phyloP scores from a whole-genome alignment of 768 basidiomycete genomes.

The Tricholoma furcatifolium region DNA sequence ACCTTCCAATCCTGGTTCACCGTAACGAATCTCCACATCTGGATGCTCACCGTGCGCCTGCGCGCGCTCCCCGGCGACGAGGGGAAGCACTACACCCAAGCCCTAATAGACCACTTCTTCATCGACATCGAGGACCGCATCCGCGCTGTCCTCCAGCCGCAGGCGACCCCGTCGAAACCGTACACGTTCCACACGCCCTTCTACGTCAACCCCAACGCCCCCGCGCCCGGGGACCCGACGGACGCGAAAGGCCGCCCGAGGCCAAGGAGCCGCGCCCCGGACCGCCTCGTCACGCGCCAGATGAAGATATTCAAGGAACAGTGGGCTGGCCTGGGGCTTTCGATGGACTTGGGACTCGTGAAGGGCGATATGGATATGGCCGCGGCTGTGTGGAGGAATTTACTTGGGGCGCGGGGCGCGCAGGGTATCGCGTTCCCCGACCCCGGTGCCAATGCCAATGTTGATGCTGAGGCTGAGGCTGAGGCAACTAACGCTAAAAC shows the following conservation, averaged over 20 bases:
- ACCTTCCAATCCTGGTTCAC: slow-evolving; percentile 99
- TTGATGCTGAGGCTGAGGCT: no score
- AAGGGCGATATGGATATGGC: slow-evolving; percentile 82
- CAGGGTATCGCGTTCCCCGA: slow-evolving; percentile 56
- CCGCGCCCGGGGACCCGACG: slow-evolving; percentile 9
- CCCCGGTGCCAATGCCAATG: no score
- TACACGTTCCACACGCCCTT: slow-evolving; percentile 47
- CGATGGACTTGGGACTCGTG: slow-evolving; percentile 76
- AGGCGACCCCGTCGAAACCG: slow-evolving; percentile 33
- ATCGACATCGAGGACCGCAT: slow-evolving; percentile 90
- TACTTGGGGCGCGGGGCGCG: slow-evolving; percentile 84
- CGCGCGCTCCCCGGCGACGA: slow-evolving; percentile 83
- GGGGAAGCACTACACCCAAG: slow-evolving; percentile 72
- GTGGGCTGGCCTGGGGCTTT: slow-evolving; percentile 79
- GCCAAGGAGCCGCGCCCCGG: slow-evolving; percentile 53
- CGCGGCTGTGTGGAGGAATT: slow-evolving; percentile 86
- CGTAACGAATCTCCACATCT: slow-evolving; percentile 87
- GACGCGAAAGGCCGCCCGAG: slow-evolving; percentile 22
- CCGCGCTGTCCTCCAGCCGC: slow-evolving; percentile 73
- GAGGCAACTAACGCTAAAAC: slow-evolving; percentile 3
- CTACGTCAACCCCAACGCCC: slow-evolving; percentile 46
- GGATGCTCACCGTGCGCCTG: slow-evolving; percentile 86
- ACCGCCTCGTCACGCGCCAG: slow-evolving; percentile 77
- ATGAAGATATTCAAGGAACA: slow-evolving; percentile 93
- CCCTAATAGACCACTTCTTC: slow-evolving; percentile 92